Percentiles rank a stretch among this genome's conserved stretches.
phyloP scores from a whole-genome alignment of 164 flowering plant genomes.

The Platanus orientalis region DNA sequence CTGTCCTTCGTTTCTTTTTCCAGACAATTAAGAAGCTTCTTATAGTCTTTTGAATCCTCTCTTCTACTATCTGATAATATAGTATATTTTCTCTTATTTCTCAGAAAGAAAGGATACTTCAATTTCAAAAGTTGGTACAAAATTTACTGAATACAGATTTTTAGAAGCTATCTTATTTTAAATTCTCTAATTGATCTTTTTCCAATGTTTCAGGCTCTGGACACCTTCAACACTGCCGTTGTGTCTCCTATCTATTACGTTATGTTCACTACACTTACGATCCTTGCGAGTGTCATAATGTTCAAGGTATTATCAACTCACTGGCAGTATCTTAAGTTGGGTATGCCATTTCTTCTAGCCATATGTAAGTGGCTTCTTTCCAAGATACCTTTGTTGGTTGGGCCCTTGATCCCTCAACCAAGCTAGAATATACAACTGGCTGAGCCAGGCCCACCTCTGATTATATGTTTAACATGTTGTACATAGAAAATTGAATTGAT shows the following conservation, averaged over 20 bases:
- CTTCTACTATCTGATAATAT: no score
- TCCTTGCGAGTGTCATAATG: slow-evolving; percentile 88
- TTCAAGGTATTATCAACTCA: slow-evolving; percentile 56
- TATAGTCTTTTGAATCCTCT: no score
- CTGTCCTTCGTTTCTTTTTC: no score
- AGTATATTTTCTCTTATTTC: no score
- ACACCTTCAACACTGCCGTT: slow-evolving; percentile 78
- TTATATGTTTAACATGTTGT: background rate
- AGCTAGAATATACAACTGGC: background rate
- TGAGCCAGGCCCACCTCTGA: background rate
- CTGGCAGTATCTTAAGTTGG: background rate
- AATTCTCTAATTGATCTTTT: background rate
- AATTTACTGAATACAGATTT: background rate
- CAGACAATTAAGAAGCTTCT: no score
- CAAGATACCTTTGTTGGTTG: background rate
- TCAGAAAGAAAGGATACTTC: background rate
- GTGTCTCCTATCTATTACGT: slow-evolving; percentile 92
- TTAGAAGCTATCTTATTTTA: no score
- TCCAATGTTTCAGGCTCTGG: slow-evolving; percentile 66
- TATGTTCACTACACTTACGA: slow-evolving; percentile 86
- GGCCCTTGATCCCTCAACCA: background rate
- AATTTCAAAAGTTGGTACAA: background rate
- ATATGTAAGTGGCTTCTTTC: background rate
- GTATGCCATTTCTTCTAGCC: background rate
- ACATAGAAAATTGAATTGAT: background rate